These are phyloP conservation scores for Cladophialophora immunda DNA, from an alignment of 2,329 filamentous ascomycete species.

Conservation along the genomic window DNA sequence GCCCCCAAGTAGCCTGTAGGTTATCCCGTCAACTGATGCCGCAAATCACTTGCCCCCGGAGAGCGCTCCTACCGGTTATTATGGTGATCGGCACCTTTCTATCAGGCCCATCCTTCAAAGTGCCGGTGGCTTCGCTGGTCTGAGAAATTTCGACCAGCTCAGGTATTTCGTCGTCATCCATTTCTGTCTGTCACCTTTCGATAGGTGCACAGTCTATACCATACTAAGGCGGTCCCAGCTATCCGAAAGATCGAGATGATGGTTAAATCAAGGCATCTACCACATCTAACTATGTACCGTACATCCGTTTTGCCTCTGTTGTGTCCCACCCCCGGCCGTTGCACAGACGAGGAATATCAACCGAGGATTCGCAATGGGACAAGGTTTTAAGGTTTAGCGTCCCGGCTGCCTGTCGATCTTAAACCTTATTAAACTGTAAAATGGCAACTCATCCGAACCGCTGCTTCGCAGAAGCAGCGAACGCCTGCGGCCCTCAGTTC, in stretches of 20 bases:
- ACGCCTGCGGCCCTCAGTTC: not conserved
- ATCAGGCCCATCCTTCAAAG: slow-evolving; percentile 34
- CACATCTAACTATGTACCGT: too few relatives aligned
- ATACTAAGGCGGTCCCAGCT: not conserved
- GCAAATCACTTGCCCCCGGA: not conserved
- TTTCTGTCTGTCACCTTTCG: not conserved
- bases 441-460: not conserved
- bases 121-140: slow-evolving; percentile 10
- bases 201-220: not conserved
- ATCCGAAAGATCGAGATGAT: not conserved
- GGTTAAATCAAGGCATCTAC: not conserved
- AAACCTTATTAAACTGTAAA: not conserved
- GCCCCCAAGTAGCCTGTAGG: slow-evolving; percentile 87
- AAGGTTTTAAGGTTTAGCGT: slow-evolving; percentile 3
- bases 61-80: slow-evolving; percentile 54
- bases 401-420: not conserved
- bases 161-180: slow-evolving; percentile 55
- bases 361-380: not conserved
- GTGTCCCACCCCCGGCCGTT: not conserved
- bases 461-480: not conserved
- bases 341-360: not conserved
- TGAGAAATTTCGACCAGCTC: slow-evolving; percentile 51
- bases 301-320: not conserved
- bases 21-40: not conserved
- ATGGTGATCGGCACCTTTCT: slow-evolving; percentile 60